Percentiles rank a stretch among this genome's conserved stretches.
Conservation (phyloP, 2,329 filamentous ascomycete species). For the Lecanicillium sp. region DNA sequence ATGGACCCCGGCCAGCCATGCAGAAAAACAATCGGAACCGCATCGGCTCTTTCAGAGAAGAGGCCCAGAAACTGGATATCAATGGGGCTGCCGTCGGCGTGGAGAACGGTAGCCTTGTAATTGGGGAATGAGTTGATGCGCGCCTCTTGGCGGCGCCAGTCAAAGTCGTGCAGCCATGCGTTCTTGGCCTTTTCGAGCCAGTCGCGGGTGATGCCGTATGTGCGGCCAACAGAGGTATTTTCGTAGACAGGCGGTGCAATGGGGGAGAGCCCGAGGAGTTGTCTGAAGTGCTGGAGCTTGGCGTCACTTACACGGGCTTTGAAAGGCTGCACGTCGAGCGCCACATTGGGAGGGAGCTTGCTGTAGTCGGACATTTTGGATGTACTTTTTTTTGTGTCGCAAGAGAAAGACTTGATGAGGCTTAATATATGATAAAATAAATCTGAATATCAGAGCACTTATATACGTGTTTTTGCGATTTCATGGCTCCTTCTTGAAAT, state of each 20-base stretch:
- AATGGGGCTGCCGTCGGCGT: constrained; percentile 24
- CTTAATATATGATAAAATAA: too few relatives aligned
- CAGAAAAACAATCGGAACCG: constrained; percentile 41
- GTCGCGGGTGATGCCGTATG: constrained; percentile 35
- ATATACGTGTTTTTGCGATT: too few relatives aligned
- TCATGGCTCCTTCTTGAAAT: too few relatives aligned
- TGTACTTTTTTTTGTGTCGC: too few relatives aligned
- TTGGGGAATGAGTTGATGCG: constrained; percentile 40
- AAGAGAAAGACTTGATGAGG: too few relatives aligned
- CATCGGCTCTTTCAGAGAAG: constrained; percentile 42
- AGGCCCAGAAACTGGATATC: constrained; percentile 46
- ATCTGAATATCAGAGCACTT: too few relatives aligned
- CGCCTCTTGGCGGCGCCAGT: constrained; percentile 32
- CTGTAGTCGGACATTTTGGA: constrained; percentile 8
- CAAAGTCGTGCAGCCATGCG: constrained; percentile 34
- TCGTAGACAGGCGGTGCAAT: constrained; percentile 41
- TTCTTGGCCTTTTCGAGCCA: constrained; percentile 35
- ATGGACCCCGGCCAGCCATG: constrained; percentile 50
- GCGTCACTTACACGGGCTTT: constrained; percentile 31
- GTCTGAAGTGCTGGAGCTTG: constrained; percentile 35
- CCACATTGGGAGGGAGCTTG: constrained; percentile 2
- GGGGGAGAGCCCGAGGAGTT: constrained; percentile 37
- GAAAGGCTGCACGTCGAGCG: constrained; percentile 22
- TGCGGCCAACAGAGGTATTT: constrained; percentile 31
- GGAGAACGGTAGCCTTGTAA: constrained; percentile 32